Conservation (phyloP, 805 yeast species). For the Hanseniaspora thailandica region DNA sequence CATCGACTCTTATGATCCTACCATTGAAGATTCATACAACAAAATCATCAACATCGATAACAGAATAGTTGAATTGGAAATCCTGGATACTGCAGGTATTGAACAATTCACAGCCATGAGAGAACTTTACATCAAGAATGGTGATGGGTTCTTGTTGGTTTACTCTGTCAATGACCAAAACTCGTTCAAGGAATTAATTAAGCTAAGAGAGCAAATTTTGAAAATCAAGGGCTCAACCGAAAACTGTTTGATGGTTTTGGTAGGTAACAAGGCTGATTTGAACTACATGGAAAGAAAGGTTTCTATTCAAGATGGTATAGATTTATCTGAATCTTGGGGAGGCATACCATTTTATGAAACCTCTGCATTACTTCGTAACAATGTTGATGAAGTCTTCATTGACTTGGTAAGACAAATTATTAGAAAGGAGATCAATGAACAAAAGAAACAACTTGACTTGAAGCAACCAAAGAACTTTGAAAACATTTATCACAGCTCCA, state of each 20-base stretch:
- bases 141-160: slow-evolving; percentile 80
- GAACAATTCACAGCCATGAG: slow-evolving; percentile 96
- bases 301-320: slow-evolving; percentile 69
- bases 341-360: slow-evolving; percentile 85
- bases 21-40: slow-evolving; percentile 90
- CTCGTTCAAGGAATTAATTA: slow-evolving; percentile 65
- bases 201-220: slow-evolving; percentile 71
- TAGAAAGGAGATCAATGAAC: slow-evolving; percentile 27
- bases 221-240: slow-evolving; percentile 64
- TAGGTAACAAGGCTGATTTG: slow-evolving; percentile 86
- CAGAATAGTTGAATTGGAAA: slow-evolving; percentile 73
- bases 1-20: slow-evolving; percentile 87
- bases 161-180: slow-evolving; percentile 70
- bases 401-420: slow-evolving; percentile 81
- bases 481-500: not conserved
- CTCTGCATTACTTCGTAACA: slow-evolving; percentile 79
- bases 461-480: not conserved
- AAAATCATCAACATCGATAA: slow-evolving; percentile 83
- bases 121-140: slow-evolving; percentile 74
- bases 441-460: slow-evolving; percentile 7
- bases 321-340: slow-evolving; percentile 77
- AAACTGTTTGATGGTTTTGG: slow-evolving; percentile 72
- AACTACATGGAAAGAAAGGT: slow-evolving; percentile 56
- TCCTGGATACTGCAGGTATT: slow-evolving; percentile 84
- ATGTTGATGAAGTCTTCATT: slow-evolving; percentile 80